phyloP scores from a whole-genome alignment of 805 yeast species.

The Ogataea nakhonphanomensis region DNA sequence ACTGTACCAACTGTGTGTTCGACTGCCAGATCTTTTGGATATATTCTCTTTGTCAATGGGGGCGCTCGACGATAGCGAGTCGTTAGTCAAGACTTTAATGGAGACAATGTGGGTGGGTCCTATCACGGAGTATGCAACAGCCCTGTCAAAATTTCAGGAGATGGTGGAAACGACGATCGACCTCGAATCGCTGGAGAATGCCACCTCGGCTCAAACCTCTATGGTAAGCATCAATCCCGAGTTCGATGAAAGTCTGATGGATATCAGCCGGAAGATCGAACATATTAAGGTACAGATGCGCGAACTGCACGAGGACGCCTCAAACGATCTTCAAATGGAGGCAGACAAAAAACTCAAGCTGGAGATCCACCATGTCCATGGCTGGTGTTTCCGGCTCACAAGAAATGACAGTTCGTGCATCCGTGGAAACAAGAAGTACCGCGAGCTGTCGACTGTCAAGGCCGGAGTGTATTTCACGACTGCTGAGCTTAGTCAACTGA shows the following conservation, averaged over 20 bases:
- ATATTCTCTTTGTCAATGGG: constrained; percentile 44
- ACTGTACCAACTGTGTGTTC: constrained; percentile 72
- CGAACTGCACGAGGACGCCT: constrained; percentile 58
- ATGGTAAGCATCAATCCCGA: constrained; percentile 79
- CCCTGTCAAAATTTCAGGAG: constrained; percentile 69
- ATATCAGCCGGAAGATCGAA: constrained; percentile 57
- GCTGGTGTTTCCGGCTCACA: constrained; percentile 93
- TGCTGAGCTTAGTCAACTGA: constrained; percentile 52
- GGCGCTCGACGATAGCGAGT: constrained; percentile 19
- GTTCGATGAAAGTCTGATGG: constrained; percentile 73
- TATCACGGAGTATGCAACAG: constrained; percentile 43
- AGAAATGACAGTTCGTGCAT: constrained; percentile 82
- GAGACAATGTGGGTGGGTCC: constrained; percentile 56
- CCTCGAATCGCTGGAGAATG: constrained; percentile 72
- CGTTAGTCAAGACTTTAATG: constrained; percentile 36
- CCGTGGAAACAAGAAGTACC: constrained; percentile 58
- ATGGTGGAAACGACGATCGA: constrained; percentile 92
- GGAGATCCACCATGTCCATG: constrained; percentile 83
- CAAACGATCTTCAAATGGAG: constrained; percentile 76
- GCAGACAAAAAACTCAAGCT: constrained; percentile 84
- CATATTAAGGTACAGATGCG: constrained; percentile 52
- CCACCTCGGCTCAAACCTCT: constrained; percentile 47
- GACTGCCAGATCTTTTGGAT: constrained; percentile 65
- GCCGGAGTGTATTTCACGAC: constrained; percentile 95
- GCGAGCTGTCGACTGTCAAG: constrained; percentile 85